Evolutionary conservation across 192 early-diverging fungal genomes (phyloP), one percentile per base, ranked within the genome.

Genomic region (Fimicolochytrium jonesii): DNA sequence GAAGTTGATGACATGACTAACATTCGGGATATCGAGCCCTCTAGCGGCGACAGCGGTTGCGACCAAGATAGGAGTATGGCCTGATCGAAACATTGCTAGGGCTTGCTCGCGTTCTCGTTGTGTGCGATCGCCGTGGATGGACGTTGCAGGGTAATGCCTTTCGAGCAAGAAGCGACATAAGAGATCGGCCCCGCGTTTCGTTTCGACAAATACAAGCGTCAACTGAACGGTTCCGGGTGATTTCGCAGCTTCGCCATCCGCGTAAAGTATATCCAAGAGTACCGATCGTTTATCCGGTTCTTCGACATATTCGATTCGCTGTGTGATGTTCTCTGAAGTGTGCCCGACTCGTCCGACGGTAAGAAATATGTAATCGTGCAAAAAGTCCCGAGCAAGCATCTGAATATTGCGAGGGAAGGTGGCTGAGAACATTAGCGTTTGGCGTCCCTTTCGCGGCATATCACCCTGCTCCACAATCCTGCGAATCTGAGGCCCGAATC

Each of bases 1-100:
- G 47, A 87, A 92, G 69, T 92, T 91, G 58, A 93, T 84, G 17
- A 93, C 90, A 61, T 92, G 89, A 50, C 80, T 83, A 10, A 93
- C 87, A 70, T 91, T 88, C 45, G 88, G 86, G 56, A 93, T 90
- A 66, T 93, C 91, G 34, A 98, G 73, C 52, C 95, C 95, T 79
- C 95, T 88, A 18, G 93, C 91, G 34, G 95, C 95, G 1, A 97
- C 95, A 31, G 92, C 95, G 9, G 95, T 98, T 18, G 94, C 95
- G 10, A 98, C 94, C 77, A 98, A 87, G 54, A 98, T 62, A 13
- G 81, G 81, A 2, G 78, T 76, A 9, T 61, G 63, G 23, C 89
- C 94, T 23, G 83, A 77, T 55, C 90, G 85, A 87, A 98, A 98
- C 37, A 71, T 81, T 53, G 88, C 82, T 18, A 98, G 75, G 2